Evolutionary conservation across 164 flowering plant genomes (phyloP).

Genomic region (Vitis rupestris): DNA sequence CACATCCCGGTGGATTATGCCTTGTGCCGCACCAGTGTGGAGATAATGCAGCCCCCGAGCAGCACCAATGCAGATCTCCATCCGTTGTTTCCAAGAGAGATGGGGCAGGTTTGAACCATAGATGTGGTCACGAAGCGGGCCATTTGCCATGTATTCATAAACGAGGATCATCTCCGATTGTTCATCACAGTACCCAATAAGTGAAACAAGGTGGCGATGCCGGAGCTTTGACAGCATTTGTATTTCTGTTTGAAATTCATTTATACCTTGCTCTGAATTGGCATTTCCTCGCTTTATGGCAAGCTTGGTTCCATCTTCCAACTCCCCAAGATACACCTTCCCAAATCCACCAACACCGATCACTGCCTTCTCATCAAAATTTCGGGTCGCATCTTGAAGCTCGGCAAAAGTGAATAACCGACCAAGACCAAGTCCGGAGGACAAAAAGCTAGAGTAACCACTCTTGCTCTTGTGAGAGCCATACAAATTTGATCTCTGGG

Average conservation of each 20-base stretch:
- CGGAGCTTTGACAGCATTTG: conserved; percentile 81
- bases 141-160: conserved; percentile 89
- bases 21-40: conserved; percentile 85
- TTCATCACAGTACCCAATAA: conserved; percentile 86
- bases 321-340: conserved; percentile 71
- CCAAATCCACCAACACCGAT: conserved; percentile 97
- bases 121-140: conserved; percentile 78
- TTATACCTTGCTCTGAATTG: conserved; percentile 76
- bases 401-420: conserved; percentile 58
- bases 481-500: conserved; percentile 22
- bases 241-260: conserved; percentile 84
- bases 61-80: conserved; percentile 83
- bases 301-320: conserved; percentile 63
- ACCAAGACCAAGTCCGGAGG: conserved; percentile 47
- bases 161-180: conserved; percentile 84
- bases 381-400: conserved; percentile 57
- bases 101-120: conserved; percentile 59
- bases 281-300: conserved; percentile 81
- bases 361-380: conserved; percentile 70
- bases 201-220: conserved; percentile 83
- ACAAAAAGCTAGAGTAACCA: conserved; percentile 36
- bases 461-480: conserved; percentile 52
- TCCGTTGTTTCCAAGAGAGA: conserved; percentile 73
- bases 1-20: conserved; percentile 88
- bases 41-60: conserved; percentile 92